Evolutionary conservation across 768 basidiomycete species (phyloP).

Genomic region (Cyathus striatus): DNA sequence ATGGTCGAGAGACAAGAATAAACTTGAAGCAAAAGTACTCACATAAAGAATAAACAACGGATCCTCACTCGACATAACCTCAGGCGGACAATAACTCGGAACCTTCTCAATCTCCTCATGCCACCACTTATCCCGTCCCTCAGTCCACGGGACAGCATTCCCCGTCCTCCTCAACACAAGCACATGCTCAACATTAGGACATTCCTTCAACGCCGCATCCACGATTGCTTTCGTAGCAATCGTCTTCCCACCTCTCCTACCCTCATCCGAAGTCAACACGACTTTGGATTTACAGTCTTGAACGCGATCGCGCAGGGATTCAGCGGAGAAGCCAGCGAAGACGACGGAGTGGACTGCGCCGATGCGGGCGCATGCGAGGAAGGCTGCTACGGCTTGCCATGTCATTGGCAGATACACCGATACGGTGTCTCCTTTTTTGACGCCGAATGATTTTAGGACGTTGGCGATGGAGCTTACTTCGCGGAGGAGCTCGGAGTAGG

Average conservation of each 20-base stretch:
- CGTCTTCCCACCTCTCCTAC: conserved; percentile 86
- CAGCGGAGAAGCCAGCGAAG: conserved; percentile 95
- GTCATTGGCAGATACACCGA: conserved; percentile 93
- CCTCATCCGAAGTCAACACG: conserved; percentile 96
- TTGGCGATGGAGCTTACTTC: conserved; percentile 90
- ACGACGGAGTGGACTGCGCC: conserved; percentile 97
- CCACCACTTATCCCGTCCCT: conserved; percentile 94
- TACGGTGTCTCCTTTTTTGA: conserved; percentile 94
- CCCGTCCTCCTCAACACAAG: conserved; percentile 89
- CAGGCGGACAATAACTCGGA: conserved; percentile 82
- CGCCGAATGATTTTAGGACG: conserved; percentile 81
- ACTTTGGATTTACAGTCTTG: conserved; percentile 86
- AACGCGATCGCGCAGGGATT: conserved; percentile 89
- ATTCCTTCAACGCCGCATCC: conserved; percentile 83
- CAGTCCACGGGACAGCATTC: conserved; percentile 70
- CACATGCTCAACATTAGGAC: conserved; percentile 84
- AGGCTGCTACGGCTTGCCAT: conserved; percentile 93
- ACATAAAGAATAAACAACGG: conserved; percentile 99
- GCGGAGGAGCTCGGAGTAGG: conserved; percentile 81
- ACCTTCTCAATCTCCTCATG: conserved; percentile 87
- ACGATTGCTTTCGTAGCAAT: conserved; percentile 95
- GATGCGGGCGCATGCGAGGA: conserved; percentile 96
- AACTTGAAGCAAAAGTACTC: conserved; percentile 25
- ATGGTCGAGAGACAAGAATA: background rate
- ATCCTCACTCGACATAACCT: conserved; percentile 89